Evolutionary conservation across 768 basidiomycete species (phyloP).

Genomic region (Mrakia gelida): DNA sequence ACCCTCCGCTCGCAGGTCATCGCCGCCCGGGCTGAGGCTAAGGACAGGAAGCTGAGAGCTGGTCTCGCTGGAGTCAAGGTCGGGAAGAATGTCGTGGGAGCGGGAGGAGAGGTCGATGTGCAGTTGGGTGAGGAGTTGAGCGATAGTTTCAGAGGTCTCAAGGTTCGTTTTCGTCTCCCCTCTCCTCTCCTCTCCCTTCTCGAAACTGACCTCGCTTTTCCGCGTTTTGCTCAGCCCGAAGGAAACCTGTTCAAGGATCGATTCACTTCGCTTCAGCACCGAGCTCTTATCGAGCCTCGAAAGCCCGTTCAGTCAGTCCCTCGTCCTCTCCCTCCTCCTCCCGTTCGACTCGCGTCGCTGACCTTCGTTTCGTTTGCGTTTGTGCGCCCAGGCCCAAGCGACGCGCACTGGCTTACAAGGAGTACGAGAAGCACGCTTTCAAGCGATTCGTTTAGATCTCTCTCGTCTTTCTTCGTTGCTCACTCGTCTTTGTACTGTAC

Average conservation of each 20-base stretch:
- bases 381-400: conserved; percentile 12
- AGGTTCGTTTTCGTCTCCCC: conserved; percentile 53
- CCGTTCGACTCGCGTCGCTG: neutral
- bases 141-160: conserved; percentile 75
- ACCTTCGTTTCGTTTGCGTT: neutral
- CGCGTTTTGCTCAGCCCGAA: conserved; percentile 60
- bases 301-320: conserved; percentile 64
- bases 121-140: conserved; percentile 86
- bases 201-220: neutral
- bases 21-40: conserved; percentile 49
- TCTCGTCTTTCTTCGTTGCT: neutral
- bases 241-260: conserved; percentile 89
- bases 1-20: conserved; percentile 45
- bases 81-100: conserved; percentile 67
- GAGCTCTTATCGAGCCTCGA: conserved; percentile 80
- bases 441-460: conserved; percentile 43
- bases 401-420: neutral
- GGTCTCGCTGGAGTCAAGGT: conserved; percentile 67
- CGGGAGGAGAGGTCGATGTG: conserved; percentile 67
- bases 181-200: neutral
- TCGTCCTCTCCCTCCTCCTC: neutral
- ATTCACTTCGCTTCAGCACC: conserved; percentile 79
- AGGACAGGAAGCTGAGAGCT: conserved; percentile 47
- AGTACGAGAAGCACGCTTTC: conserved; percentile 37
- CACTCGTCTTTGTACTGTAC: no score